Evolutionary conservation across 495 filamentous ascomycete species (phyloP), one percentile per base, ranked within the genome.

Genomic region (Astrothelium macrocarpum): DNA sequence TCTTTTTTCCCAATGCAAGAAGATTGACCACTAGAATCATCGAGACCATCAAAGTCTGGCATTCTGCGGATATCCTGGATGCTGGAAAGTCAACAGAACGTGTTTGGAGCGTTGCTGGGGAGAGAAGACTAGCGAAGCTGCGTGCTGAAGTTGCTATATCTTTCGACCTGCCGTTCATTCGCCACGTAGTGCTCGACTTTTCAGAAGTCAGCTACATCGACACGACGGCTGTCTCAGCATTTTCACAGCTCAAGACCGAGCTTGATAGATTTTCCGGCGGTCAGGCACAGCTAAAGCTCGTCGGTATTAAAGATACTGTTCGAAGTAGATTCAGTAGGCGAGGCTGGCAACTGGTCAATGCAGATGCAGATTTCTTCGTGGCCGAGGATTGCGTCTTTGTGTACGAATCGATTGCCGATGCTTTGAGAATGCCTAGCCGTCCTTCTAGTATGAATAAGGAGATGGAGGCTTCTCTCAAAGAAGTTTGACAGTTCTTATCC

Each of bases 1-100:
- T 80, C 42, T 79, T 80, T 71, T 81, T 78, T 66, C 75, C 75
- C 32, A 82, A 81, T 66, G 78, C 79, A 18, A 77, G 78, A 65
- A 72, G 74, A n/a, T 67, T 70, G 53, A 80, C 78, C 63, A 67
- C 68, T 0, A 25, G 67, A 2, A 68, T 77, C 18, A 65, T 80
- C 16, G 79, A 81, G 36, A 71, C 72, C 7, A 70, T 81, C 23
- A 76, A 81, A 59, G 69, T 66, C 11, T 67, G 65, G 56, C 68
- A 70, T 64, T 71, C 71, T 71, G 28, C 68, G 43, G 58, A 73
- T 65, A 49, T 69, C 64, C 61, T 63, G 62, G 74, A 74, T 14
- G 63, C 65, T 59, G 72, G 72, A 60, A 74, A 74, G 23, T 68
- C 66, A 45, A 63, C 70, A 7, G 73, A 78, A 61, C 70, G 80